Base-by-base conservation (phyloP, 768 basidiomycete genomes). In the Termitomyces titanicus region DNA sequence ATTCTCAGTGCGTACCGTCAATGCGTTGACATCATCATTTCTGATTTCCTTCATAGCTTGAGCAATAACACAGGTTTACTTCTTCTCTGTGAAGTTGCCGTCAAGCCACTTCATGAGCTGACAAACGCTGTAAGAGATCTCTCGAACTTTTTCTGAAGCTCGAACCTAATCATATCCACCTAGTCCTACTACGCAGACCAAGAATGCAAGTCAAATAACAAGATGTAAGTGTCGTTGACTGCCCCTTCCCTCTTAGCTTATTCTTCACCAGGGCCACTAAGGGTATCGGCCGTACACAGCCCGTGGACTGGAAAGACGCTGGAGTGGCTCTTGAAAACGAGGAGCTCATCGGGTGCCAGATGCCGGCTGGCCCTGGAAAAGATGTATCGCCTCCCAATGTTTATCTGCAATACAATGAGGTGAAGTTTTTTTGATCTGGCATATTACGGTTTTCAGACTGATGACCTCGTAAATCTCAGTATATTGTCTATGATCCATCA, bases 31-130 rank as follows among this genome's bases (percentile, higher is more conserved):
- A 1, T 9, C n/a, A 25, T 12, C 18, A 24, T 27, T 38, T 44
- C 57, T 61, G 12, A 65, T 39, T 33, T 24, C 31, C 43, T 54
- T 27, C 39, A 46, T 63, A 81, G 80, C 51, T 57, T 83, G 66
- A 83, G 82, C 61, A 63, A 78, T 60, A 67, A 72, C 54, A 76
- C 72, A 1, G 84, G 83, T 35, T 55, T 85, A n/a, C 72, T 86
- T 17, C 72, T 86, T 25, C 75, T 85, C 5, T 84, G 83, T 60
- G 84, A 85, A 62, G 81, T 84, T 15, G 82, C 78, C 9, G 81
- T 72, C 5, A 78, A 78, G 55, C 84, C 84, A 0, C 79, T 79
- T 69, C 70, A 77, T 61, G 84, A 85, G 61, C 74, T 68, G 51
- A 58, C 53, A 15, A 18, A 72, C 34, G 76, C 79, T 22, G 73